Evolutionary conservation across 2,329 filamentous ascomycete genomes (phyloP), one percentile per base, ranked within the genome.

Genomic region (Dactylellina drechsleri): DNA sequence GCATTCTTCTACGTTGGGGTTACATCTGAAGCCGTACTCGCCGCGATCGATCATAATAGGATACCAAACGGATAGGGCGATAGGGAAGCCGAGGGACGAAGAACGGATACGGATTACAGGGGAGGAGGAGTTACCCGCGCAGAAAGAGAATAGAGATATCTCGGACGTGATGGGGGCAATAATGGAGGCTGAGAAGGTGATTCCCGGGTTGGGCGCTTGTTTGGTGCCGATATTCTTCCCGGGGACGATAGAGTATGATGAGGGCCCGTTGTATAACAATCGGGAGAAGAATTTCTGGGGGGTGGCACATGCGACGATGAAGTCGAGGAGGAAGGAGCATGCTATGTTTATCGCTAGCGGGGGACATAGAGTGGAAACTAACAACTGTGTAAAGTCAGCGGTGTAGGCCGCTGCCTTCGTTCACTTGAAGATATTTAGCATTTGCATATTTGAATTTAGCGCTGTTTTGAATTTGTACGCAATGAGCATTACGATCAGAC

Each of bases 101-200:
- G 56, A 18, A 20, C 16, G 45, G 28, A 36, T 36, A 20, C 15
- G 10, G 7, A 26, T 66, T 18, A 61, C 66, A 2, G 64, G 64
- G 0, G 71, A 68, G 45, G 72, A 76, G 36, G 18, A 18, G 16
- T 54, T 76, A 8, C 72, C 72, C 7, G 74, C 77, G 0, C 79
- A 78, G 54, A 72, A 77, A 4, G 78, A 79, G 20, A 79, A 79
- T 5, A 77, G 80, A n/a, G 79, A 78, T 1, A 72, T 80, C 26
- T 71, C 68, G n/a, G 81, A 81, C 53, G 80, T 81, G 1, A 81
- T 81, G 81, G 62, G 79, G 5, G 78, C 80, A 2, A 74, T 82
- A 12, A 78, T 79, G 58, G 78, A 78, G 26, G 76, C 79, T 0
- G 81, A 82, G 75, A 77, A 79, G 64, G 67, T 75, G 23, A 81